These are phyloP conservation scores for Pleurostoma richardsiae DNA, from an alignment of 2,329 filamentous ascomycete genomes.

Conservation along the genomic window DNA sequence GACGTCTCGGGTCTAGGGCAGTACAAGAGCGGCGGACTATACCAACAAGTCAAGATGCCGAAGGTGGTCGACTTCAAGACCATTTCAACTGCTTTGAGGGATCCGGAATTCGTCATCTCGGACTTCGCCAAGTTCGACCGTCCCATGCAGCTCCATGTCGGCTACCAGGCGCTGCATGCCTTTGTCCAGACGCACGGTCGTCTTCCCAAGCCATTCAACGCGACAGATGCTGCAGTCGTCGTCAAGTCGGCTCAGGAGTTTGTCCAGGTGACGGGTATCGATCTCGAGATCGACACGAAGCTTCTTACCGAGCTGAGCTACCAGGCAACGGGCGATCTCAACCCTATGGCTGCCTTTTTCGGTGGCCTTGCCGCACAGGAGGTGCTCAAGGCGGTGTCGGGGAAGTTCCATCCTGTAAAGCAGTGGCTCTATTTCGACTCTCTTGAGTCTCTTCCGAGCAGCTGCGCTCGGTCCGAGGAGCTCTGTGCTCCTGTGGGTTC, in stretches of 20 bases:
- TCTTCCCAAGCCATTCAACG: conserved; percentile 77
- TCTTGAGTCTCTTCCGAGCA: conserved; percentile 84
- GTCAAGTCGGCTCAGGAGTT: conserved; percentile 71
- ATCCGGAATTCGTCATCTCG: conserved; percentile 84
- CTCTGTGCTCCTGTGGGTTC: conserved; percentile 79
- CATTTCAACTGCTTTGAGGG: conserved; percentile 71
- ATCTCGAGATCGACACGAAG: conserved; percentile 87
- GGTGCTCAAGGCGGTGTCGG: conserved; percentile 92
- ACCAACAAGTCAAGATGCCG: conserved; percentile 97
- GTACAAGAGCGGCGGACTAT: conserved; percentile 85
- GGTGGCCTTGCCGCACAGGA: conserved; percentile 92
- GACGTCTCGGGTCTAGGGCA: conserved; percentile 82
- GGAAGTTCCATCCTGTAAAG: conserved; percentile 92
- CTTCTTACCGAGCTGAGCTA: conserved; percentile 89
- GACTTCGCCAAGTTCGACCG: conserved; percentile 98
- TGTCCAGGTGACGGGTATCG: conserved; percentile 67
- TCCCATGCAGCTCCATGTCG: conserved; percentile 84
- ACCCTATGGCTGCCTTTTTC: conserved; percentile 90
- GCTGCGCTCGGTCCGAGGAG: conserved; percentile 72
- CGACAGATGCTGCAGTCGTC: conserved; percentile 75
- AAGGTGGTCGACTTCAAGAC: conserved; percentile 87
- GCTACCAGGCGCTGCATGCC: conserved; percentile 85
- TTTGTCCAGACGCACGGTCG: conserved; percentile 73
- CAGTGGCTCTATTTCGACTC: conserved; percentile 99
- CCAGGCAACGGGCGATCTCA: conserved; percentile 87